Percentiles rank a stretch among this genome's conserved stretches.
Conservation (phyloP, 1,284 basidiomycete genomes). For the Acaromyces ingoldii region DNA sequence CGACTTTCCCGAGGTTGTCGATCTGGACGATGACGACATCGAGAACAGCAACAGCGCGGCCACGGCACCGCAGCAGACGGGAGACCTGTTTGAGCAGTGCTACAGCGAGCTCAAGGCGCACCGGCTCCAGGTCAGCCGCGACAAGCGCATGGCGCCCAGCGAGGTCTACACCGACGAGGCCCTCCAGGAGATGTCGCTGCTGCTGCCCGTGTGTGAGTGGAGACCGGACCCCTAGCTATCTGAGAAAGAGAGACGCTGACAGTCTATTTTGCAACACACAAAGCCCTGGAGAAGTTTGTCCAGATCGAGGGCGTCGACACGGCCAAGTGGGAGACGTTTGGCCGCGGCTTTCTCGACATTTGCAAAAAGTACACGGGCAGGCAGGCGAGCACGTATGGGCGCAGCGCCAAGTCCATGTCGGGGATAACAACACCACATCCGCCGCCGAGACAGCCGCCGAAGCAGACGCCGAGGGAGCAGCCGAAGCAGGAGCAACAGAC, state of each 20-base stretch:
- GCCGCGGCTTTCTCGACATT: slow-evolving; percentile 13
- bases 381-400: too few relatives aligned
- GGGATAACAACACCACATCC: too few relatives aligned
- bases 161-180: slow-evolving; percentile 14
- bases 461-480: too few relatives aligned
- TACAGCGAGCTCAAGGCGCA: slow-evolving; percentile 17
- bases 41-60: slow-evolving; percentile 13
- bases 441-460: too few relatives aligned
- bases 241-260: too few relatives aligned
- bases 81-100: slow-evolving; percentile 9
- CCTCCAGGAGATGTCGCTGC: slow-evolving; percentile 14
- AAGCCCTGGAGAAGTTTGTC: background rate
- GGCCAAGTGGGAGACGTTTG: slow-evolving; percentile 12
- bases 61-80: slow-evolving; percentile 13
- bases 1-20: too few relatives aligned
- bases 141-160: slow-evolving; percentile 6
- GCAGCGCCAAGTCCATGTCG: too few relatives aligned
- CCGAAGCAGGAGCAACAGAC: too few relatives aligned
- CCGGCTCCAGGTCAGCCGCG: slow-evolving; percentile 10
- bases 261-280: too few relatives aligned
- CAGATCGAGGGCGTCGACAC: slow-evolving; percentile 1
- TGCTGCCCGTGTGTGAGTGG: slow-evolving; percentile 13
- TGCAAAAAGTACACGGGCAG: slow-evolving; percentile 9
- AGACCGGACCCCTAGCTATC: too few relatives aligned
- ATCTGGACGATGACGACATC: background rate